Conservation (phyloP, 2,329 filamentous ascomycete genomes). For the Clarireedia sp. region DNA sequence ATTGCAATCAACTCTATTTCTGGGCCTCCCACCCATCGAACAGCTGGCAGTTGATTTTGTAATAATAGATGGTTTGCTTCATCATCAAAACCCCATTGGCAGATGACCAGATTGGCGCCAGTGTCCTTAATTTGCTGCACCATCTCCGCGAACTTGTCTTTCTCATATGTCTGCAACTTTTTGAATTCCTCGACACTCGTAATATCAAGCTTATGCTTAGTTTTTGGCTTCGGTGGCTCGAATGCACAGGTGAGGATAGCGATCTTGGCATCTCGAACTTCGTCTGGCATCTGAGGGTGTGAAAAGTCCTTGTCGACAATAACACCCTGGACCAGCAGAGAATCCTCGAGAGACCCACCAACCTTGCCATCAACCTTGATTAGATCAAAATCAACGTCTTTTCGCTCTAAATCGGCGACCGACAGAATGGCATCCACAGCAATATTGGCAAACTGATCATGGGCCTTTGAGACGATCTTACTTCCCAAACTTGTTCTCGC, state of each 20-base stretch:
- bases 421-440: constrained; percentile 95
- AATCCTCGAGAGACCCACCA: constrained; percentile 86
- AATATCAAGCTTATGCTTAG: constrained; percentile 98
- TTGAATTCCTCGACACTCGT: constrained; percentile 97
- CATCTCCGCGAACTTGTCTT: constrained; percentile 96
- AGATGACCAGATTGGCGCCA: constrained; percentile 94
- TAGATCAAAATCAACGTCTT: constrained; percentile 96
- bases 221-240: constrained; percentile 98
- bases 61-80: constrained; percentile 96
- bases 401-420: constrained; percentile 89
- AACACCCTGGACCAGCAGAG: constrained; percentile 90
- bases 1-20: constrained; percentile 99
- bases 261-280: constrained; percentile 91
- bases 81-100: constrained; percentile 99
- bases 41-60: constrained; percentile 91
- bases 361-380: constrained; percentile 99
- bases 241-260: constrained; percentile 97
- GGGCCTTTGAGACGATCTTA: constrained; percentile 98
- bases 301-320: constrained; percentile 99
- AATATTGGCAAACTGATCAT: constrained; percentile 96
- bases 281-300: constrained; percentile 96
- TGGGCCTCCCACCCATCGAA: constrained; percentile 94
- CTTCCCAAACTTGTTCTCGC: constrained; percentile 92
- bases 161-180: constrained; percentile 92
- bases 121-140: constrained; percentile 97